phyloP scores from a whole-genome alignment of 768 basidiomycete genomes.

The Chalciporus piperatus region DNA sequence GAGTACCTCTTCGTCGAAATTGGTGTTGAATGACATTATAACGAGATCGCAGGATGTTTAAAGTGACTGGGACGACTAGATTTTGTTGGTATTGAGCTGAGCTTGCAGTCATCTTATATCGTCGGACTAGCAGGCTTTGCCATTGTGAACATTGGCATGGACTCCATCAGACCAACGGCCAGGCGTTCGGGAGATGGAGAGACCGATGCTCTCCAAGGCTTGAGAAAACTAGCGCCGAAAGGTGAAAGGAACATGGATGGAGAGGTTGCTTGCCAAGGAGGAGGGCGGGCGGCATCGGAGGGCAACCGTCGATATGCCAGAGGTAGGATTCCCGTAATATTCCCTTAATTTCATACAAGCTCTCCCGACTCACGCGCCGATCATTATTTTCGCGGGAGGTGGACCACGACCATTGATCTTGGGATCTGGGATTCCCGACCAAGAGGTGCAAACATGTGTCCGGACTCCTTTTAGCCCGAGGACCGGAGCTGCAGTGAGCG shows the following conservation, averaged over 20 bases:
- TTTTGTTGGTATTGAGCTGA: neutral
- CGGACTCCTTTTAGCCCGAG: neutral
- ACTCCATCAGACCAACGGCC: constrained; percentile 15
- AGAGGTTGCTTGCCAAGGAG: neutral
- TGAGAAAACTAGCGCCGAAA: neutral
- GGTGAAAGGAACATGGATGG: neutral
- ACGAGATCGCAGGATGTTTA: neutral
- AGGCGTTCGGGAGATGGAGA: constrained; percentile 6
- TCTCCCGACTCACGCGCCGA: neutral
- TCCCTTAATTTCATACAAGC: neutral
- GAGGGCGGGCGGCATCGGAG: neutral
- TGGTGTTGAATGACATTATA: constrained; percentile 5
- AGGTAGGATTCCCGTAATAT: neutral
- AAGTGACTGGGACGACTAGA: neutral
- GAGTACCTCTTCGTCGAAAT: constrained; percentile 16
- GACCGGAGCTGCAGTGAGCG: neutral
- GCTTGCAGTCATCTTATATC: constrained; percentile 10
- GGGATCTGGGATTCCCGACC: neutral
- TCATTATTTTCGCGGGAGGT: neutral
- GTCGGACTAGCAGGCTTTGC: neutral
- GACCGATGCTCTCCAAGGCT: neutral
- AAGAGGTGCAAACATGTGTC: neutral
- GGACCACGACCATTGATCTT: neutral
- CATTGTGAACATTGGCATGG: constrained; percentile 13
- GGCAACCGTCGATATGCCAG: neutral